These are phyloP conservation scores for Sclerotinia borealis DNA, from an alignment of 2,329 filamentous ascomycete species.

Conservation along the genomic window DNA sequence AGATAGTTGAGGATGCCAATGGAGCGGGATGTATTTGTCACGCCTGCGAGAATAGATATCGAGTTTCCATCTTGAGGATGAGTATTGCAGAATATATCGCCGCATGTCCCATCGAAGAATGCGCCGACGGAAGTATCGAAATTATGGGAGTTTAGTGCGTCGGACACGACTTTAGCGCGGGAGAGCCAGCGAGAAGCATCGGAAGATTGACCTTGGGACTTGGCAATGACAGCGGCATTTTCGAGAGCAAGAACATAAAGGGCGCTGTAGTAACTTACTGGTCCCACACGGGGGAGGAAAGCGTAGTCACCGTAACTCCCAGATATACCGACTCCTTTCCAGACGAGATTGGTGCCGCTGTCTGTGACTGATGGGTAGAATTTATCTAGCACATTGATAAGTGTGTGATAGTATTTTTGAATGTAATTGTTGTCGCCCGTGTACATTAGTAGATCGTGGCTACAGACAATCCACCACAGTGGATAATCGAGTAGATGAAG, in stretches of 20 bases:
- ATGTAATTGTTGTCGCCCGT: constrained; percentile 41
- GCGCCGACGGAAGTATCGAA: constrained; percentile 40
- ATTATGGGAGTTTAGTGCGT: constrained; percentile 33
- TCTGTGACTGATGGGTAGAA: constrained; percentile 43
- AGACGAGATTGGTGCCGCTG: constrained; percentile 35
- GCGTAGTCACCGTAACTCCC: constrained; percentile 46
- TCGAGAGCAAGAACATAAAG: constrained; percentile 43
- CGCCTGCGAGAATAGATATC: constrained; percentile 39
- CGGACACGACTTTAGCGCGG: constrained; percentile 34
- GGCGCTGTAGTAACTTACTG: constrained; percentile 48
- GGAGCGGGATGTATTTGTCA: constrained; percentile 29
- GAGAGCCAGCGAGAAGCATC: constrained; percentile 38
- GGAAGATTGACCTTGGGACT: constrained; percentile 25
- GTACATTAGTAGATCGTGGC: constrained; percentile 44
- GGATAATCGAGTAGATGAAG: constrained; percentile 47
- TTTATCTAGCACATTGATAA: constrained; percentile 39
- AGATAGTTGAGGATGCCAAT: constrained; percentile 38
- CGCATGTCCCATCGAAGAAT: constrained; percentile 40
- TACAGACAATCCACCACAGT: constrained; percentile 46
- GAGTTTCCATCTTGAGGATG: constrained; percentile 49
- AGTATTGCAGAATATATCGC: constrained; percentile 20
- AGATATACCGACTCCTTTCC: constrained; percentile 35
- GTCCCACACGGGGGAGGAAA: constrained; percentile 42
- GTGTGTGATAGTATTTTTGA: constrained; percentile 36
- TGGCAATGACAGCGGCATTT: constrained; percentile 40